Conservation (phyloP, 345 rosid species). For the Eutrema japonicum region DNA sequence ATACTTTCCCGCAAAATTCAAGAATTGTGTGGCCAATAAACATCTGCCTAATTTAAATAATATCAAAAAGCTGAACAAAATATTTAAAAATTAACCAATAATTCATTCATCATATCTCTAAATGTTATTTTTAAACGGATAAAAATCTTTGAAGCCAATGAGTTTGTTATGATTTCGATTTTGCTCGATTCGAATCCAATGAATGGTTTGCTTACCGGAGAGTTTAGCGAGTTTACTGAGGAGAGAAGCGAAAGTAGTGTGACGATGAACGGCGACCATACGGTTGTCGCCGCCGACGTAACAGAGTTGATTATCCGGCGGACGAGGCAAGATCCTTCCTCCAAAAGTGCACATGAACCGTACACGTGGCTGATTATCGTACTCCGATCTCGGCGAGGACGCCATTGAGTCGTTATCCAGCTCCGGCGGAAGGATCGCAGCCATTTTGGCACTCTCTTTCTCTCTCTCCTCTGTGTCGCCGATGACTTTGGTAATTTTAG, state of each 20-base stretch:
- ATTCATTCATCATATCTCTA: slow-evolving; percentile 8
- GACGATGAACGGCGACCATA: slow-evolving; percentile 78
- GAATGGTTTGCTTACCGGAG: slow-evolving; percentile 53
- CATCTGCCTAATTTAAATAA: background rate
- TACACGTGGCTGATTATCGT: slow-evolving; percentile 64
- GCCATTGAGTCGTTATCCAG: slow-evolving; percentile 72
- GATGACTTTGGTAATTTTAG: slow-evolving; percentile 31
- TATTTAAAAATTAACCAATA: background rate
- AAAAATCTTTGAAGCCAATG: background rate
- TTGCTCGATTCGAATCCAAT: background rate
- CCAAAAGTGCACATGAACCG: slow-evolving; percentile 98
- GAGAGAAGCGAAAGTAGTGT: slow-evolving; percentile 63
- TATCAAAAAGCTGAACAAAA: background rate
- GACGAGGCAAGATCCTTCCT: slow-evolving; percentile 96
- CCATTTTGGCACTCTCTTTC: slow-evolving; percentile 41
- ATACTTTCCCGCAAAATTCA: slow-evolving; percentile 3
- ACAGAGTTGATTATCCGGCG: slow-evolving; percentile 89
- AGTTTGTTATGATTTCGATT: background rate
- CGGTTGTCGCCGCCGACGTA: slow-evolving; percentile 97
- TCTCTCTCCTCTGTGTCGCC: slow-evolving; percentile 30
- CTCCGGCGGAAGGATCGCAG: slow-evolving; percentile 66
- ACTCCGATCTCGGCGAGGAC: slow-evolving; percentile 69
- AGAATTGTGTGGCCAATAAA: slow-evolving; percentile 31
- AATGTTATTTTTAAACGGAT: background rate
- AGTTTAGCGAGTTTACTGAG: slow-evolving; percentile 77